Conservation (phyloP, 345 rosid species). For the Populus euphratica region DNA sequence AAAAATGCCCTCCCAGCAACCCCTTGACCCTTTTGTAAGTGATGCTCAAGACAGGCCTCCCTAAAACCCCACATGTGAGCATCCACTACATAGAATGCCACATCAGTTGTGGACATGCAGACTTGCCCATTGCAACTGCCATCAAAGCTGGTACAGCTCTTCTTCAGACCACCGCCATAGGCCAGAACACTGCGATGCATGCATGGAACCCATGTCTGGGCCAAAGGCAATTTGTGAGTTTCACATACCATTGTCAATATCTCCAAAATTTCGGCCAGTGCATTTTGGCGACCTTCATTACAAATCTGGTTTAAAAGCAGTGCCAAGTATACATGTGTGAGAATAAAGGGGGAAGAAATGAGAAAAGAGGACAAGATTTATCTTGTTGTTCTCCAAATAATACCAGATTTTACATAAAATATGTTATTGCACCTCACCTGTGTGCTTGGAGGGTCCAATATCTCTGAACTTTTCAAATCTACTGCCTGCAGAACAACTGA, state of each 20-base stretch:
- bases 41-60: conserved; percentile 93
- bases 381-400: conserved; percentile 30
- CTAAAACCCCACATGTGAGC: conserved; percentile 93
- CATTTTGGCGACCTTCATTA: conserved; percentile 81
- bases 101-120: conserved; percentile 91
- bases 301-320: conserved; percentile 72
- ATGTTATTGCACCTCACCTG: conserved; percentile 53
- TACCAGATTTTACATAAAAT: conserved; percentile 20
- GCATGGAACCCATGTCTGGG: conserved; percentile 99
- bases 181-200: conserved; percentile 81
- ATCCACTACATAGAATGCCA: conserved; percentile 80
- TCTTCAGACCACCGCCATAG: conserved; percentile 81
- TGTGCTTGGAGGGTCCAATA: conserved; percentile 60
- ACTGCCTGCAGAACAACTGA: conserved; percentile 72
- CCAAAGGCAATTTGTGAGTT: conserved; percentile 80
- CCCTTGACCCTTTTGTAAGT: conserved; percentile 91
- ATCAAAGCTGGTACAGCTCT: conserved; percentile 81
- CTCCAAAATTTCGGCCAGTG: conserved; percentile 86
- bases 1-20: conserved; percentile 84
- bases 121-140: conserved; percentile 85
- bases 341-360: conserved; percentile 34
- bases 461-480: conserved; percentile 79
- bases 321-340: conserved; percentile 39
- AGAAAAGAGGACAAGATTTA: conserved; percentile 21
- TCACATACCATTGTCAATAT: conserved; percentile 79